These are phyloP conservation scores for Lignosus rhinocerotis DNA, from an alignment of 1,284 basidiomycete species.

Conservation along the genomic window DNA sequence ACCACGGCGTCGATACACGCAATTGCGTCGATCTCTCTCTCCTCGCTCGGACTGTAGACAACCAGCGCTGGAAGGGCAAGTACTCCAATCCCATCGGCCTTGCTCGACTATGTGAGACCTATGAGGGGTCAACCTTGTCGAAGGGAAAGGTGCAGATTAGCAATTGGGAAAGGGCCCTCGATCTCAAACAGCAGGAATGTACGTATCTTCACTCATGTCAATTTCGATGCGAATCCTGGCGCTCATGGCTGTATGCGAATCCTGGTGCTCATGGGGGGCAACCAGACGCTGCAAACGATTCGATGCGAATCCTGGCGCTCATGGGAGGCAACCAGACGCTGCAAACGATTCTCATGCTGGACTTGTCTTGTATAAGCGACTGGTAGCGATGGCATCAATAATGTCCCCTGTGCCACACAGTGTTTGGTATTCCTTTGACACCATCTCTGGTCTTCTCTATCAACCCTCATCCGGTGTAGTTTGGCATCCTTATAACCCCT, in stretches of 20 bases:
- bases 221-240: not conserved
- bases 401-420: conserved; percentile 43
- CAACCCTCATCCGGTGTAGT: conserved; percentile 35
- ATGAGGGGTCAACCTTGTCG: conserved; percentile 48
- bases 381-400: conserved; percentile 41
- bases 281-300: conserved; percentile 74
- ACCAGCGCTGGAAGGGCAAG: conserved; percentile 64
- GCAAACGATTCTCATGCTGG: conserved; percentile 70
- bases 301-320: conserved; percentile 33
- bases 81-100: conserved; percentile 59
- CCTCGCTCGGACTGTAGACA: conserved; percentile 68
- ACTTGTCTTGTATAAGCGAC: conserved; percentile 47
- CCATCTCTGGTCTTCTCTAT: conserved; percentile 45
- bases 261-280: conserved; percentile 6
- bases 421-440: conserved; percentile 59
- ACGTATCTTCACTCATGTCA: conserved; percentile 25
- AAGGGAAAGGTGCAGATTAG: conserved; percentile 64
- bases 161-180: conserved; percentile 64
- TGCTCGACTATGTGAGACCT: conserved; percentile 57
- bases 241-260: too few species aligned
- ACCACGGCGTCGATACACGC: conserved; percentile 49
- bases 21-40: conserved; percentile 69
- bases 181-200: conserved; percentile 57
- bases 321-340: conserved; percentile 50
- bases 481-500: conserved; percentile 62